Percentiles rank a stretch among this genome's conserved stretches.
phyloP scores from a whole-genome alignment of 495 filamentous ascomycete species.

The Trichoderma parareesei region DNA sequence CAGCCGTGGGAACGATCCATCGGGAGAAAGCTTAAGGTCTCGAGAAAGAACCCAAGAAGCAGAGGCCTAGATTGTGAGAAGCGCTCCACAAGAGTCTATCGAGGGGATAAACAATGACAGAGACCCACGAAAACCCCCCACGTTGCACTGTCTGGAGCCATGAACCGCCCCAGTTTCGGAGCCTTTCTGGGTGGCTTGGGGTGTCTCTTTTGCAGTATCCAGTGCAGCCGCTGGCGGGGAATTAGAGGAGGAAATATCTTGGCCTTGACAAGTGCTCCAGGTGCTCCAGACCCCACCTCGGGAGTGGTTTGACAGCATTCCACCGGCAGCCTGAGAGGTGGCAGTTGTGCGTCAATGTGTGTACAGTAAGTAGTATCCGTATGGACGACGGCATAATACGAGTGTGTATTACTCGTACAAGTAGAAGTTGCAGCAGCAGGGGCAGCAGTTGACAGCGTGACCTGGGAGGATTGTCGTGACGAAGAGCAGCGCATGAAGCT shows the following conservation, averaged over 20 bases:
- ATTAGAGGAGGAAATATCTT: neutral
- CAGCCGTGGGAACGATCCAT: no score
- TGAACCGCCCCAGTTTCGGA: constrained; percentile 1
- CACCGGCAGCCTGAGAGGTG: neutral
- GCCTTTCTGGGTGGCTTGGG: neutral
- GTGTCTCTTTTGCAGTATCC: neutral
- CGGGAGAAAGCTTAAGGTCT: no score
- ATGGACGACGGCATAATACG: no score
- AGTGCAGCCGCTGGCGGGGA: neutral
- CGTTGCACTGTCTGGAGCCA: neutral
- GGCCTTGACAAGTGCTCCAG: neutral
- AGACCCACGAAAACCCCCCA: neutral
- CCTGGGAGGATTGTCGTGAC: no score
- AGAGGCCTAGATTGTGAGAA: no score
- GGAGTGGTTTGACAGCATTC: neutral
- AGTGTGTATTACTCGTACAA: no score
- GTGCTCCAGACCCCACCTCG: neutral
- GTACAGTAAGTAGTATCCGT: no score
- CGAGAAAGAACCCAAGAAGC: no score
- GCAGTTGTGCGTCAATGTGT: no score
- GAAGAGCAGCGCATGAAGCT: no score
- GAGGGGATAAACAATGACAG: neutral
- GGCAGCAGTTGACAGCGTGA: neutral
- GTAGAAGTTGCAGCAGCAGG: neutral
- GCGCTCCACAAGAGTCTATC: neutral